These are phyloP conservation scores for Papiliotrema flavescens DNA, from an alignment of 1,284 basidiomycete genomes.

Conservation along the genomic window DNA sequence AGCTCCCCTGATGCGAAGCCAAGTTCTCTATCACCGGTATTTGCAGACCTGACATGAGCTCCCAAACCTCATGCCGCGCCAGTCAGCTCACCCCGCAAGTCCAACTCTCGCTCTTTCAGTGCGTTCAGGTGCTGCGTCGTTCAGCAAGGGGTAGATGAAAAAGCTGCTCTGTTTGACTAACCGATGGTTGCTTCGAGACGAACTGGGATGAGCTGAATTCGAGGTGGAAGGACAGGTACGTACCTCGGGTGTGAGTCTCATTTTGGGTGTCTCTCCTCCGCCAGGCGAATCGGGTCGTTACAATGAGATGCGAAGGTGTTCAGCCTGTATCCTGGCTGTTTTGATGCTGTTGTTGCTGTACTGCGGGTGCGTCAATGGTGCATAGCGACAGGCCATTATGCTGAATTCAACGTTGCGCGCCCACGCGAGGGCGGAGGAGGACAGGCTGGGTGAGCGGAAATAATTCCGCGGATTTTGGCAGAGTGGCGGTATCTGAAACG, in stretches of 20 bases:
- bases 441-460: not conserved
- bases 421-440: too few relatives aligned
- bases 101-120: slow-evolving; percentile 89
- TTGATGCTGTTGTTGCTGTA: not conserved
- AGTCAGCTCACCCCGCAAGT: slow-evolving; percentile 72
- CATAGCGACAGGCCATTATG: too few relatives aligned
- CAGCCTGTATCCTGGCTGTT: not conserved
- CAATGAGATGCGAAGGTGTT: not conserved
- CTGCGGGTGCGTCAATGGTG: too few relatives aligned
- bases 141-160: slow-evolving; percentile 12
- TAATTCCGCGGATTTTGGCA: slow-evolving; percentile 1
- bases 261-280: slow-evolving; percentile 11
- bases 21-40: slow-evolving; percentile 99
- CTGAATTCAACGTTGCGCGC: too few relatives aligned
- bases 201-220: slow-evolving; percentile 25
- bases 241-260: slow-evolving; percentile 51
- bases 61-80: not conserved
- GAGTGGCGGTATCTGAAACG: slow-evolving; percentile 3
- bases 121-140: slow-evolving; percentile 65
- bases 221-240: slow-evolving; percentile 12
- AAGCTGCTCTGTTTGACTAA: slow-evolving; percentile 20
- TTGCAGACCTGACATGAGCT: slow-evolving; percentile 69
- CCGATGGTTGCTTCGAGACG: slow-evolving; percentile 45
- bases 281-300: not conserved
- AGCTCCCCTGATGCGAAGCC: slow-evolving; percentile 83